phyloP scores from a whole-genome alignment of 2,329 filamentous ascomycete species.

The Pyrenophora graminea region DNA sequence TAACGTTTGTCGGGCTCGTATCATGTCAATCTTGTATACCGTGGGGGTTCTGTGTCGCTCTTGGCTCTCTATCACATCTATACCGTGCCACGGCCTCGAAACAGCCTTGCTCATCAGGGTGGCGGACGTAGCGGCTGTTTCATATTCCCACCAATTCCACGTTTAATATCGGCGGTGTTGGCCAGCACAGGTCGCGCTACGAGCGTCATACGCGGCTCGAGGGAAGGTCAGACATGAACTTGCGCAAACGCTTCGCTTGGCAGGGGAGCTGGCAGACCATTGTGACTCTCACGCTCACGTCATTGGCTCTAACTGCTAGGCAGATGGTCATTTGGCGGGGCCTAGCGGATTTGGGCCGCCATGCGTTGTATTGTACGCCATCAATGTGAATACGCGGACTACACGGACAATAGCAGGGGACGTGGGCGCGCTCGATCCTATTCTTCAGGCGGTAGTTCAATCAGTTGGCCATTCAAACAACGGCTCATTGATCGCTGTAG shows the following conservation, averaged over 20 bases:
- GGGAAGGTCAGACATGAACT: slow-evolving; percentile 6
- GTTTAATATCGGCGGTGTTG: background rate
- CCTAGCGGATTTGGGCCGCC: slow-evolving; percentile 14
- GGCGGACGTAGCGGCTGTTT: slow-evolving; percentile 4
- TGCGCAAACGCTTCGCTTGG: slow-evolving; percentile 19
- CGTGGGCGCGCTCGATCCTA: slow-evolving; percentile 8
- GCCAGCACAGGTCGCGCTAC: background rate
- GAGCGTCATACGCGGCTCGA: slow-evolving; percentile 5
- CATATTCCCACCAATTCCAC: slow-evolving; percentile 3
- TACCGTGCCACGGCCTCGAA: background rate
- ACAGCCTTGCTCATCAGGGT: background rate
- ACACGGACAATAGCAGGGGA: slow-evolving; percentile 12
- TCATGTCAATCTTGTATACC: background rate
- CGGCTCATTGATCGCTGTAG: slow-evolving; percentile 16
- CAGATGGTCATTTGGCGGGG: slow-evolving; percentile 4
- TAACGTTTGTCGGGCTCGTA: background rate
- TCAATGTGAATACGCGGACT: slow-evolving; percentile 17
- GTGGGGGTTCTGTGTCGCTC: background rate
- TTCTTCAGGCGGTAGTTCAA: slow-evolving; percentile 7
- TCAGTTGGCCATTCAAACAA: slow-evolving; percentile 28
- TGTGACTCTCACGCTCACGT: slow-evolving; percentile 5
- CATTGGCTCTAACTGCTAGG: slow-evolving; percentile 11
- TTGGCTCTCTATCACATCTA: background rate
- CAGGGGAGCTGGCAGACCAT: slow-evolving; percentile 11
- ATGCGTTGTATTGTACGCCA: slow-evolving; percentile 10